These are phyloP conservation scores for Sporobolomyces pararoseus DNA, from an alignment of 768 basidiomycete genomes.

Conservation along the genomic window DNA sequence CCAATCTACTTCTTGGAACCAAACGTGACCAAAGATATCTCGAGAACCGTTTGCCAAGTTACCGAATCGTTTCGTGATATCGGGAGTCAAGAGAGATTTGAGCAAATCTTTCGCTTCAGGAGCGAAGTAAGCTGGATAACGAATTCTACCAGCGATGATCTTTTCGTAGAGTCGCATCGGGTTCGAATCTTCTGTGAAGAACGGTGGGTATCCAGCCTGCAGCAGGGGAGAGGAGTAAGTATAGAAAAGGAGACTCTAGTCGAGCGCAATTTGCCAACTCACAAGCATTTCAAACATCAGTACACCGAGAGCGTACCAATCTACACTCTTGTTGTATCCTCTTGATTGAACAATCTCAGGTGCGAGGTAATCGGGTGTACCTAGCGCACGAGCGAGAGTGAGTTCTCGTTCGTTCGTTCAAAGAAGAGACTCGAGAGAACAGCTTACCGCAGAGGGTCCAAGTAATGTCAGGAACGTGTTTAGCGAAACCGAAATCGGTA, in stretches of 20 bases:
- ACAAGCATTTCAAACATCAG: constrained; percentile 96
- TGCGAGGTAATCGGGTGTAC: constrained; percentile 92
- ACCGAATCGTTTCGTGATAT: constrained; percentile 85
- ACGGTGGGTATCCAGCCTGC: constrained; percentile 62
- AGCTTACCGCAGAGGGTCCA: constrained; percentile 75
- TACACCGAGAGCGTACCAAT: constrained; percentile 99
- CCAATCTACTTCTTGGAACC: constrained; percentile 96
- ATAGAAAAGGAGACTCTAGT: not conserved
- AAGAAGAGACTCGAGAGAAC: not conserved
- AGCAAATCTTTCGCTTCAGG: constrained; percentile 83
- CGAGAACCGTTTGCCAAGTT: constrained; percentile 90
- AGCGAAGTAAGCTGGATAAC: constrained; percentile 89
- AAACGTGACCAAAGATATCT: constrained; percentile 85
- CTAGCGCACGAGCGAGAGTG: constrained; percentile 45
- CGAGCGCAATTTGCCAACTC: not conserved
- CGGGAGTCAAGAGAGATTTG: constrained; percentile 80
- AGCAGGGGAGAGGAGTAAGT: no score
- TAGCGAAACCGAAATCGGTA: constrained; percentile 92
- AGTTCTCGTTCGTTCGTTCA: no score
- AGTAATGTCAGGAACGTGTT: constrained; percentile 94
- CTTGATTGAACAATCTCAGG: constrained; percentile 98
- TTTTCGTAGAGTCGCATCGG: constrained; percentile 98
- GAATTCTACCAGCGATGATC: constrained; percentile 80
- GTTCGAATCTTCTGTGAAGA: constrained; percentile 81
- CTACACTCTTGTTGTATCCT: constrained; percentile 96